A percentile compares a stretch with the other conserved stretches of the same genome.
Evolutionary conservation across 345 rosid species (phyloP).

Genomic region (Syzygium aqueum): DNA sequence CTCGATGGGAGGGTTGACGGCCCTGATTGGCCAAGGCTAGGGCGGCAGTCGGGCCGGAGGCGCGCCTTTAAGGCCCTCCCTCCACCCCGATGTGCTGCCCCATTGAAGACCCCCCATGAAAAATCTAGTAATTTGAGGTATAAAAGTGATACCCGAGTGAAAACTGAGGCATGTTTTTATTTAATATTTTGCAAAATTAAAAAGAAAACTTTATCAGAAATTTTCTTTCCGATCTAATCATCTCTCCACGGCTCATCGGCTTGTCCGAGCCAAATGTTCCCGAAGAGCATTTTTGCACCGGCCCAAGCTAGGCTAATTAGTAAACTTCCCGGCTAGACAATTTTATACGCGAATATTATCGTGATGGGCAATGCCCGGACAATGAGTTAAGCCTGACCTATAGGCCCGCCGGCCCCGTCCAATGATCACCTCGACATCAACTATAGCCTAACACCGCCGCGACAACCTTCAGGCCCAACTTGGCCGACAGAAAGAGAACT

Average conservation of each 20-base stretch:
- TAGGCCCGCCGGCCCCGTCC: not conserved
- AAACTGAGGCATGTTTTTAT: not conserved
- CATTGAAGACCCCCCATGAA: no score
- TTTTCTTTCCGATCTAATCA: not conserved
- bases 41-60: not conserved
- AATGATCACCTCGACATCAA: not conserved
- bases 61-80: no score
- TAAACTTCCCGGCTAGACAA: not conserved
- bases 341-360: not conserved
- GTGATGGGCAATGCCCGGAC: not conserved
- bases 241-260: not conserved
- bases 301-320: not conserved
- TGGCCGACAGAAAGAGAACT: not conserved
- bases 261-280: not conserved
- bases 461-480: not conserved
- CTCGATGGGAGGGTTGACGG: not conserved
- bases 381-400: not conserved
- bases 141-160: not conserved
- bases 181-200: not conserved
- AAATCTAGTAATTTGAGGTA: not conserved
- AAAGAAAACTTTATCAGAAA: rapidly evolving
- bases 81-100: no score
- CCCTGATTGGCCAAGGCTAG: not conserved
- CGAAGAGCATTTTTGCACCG: not conserved
- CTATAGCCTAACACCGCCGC: not conserved